phyloP scores from a whole-genome alignment of 1,139 yeast species.

The Geotrichum australiense region DNA sequence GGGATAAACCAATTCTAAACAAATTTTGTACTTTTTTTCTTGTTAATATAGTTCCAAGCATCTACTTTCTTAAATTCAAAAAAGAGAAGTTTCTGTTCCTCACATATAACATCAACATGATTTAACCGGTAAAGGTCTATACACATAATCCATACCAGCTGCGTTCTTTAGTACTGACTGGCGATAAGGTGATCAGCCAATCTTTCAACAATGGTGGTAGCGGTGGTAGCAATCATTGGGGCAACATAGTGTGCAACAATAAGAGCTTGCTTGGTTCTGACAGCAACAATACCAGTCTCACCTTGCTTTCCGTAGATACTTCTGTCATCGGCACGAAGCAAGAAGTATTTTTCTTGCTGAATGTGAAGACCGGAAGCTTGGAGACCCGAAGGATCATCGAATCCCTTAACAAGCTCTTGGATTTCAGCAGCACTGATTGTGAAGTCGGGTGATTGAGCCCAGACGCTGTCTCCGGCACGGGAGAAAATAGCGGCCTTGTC shows the following conservation, averaged over 20 bases:
- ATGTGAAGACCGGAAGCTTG: constrained; percentile 83
- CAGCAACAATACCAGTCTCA: constrained; percentile 82
- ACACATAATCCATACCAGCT: too few relatives aligned
- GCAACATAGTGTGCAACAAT: constrained; percentile 75
- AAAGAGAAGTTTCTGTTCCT: too few relatives aligned
- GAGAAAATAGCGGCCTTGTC: constrained; percentile 93
- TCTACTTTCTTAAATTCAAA: too few relatives aligned
- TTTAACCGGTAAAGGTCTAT: too few relatives aligned
- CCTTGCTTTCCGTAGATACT: constrained; percentile 90
- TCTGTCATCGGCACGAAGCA: constrained; percentile 85
- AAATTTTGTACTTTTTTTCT: too few relatives aligned
- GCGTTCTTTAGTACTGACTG: constrained; percentile 1
- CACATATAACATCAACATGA: too few relatives aligned
- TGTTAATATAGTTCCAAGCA: too few relatives aligned
- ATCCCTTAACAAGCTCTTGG: constrained; percentile 67
- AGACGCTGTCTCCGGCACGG: constrained; percentile 86
- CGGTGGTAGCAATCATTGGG: constrained; percentile 94
- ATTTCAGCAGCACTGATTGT: constrained; percentile 62
- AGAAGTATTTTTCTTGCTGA: constrained; percentile 79
- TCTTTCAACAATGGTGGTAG: constrained; percentile 88
- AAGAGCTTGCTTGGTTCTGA: constrained; percentile 89
- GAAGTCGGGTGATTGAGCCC: constrained; percentile 82
- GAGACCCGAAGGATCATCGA: constrained; percentile 66
- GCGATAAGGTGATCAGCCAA: constrained; percentile 90
- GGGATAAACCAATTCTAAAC: too few relatives aligned